Base-by-base conservation (phyloP, 352 stramenopile genomes). In the Plasmopara halstedii region DNA sequence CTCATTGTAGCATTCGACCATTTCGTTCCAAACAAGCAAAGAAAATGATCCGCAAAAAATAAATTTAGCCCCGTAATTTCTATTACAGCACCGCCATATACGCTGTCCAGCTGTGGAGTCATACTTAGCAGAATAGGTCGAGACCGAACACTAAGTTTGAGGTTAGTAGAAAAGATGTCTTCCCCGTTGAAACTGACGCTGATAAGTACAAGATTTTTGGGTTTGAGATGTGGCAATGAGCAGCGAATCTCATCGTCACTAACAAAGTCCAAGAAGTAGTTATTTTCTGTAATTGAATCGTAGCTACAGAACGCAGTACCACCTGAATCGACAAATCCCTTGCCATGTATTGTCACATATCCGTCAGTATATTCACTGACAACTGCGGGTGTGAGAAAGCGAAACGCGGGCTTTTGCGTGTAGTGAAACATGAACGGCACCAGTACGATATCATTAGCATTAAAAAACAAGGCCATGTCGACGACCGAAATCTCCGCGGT, bases 371-470 rank as follows among this genome's bases (percentile, higher is more conserved):
- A 23, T 18, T 74, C 61, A 8, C 33, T 57, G 4, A 77, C 38
- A 35, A 67, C 48, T 1, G 23, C 19, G 25, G 64, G 64, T n/a
- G 13, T 33, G 5, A 67, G 15, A 3, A 39, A 52, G 17, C 38
- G 19, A 41, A 77, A 68, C 6, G 50, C 29, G 2, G 50, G 31
- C 14, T 54, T 29, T 14, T 20, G 21, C 2, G 34, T 39, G 33
- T 77, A 80, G 11, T 57, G 60, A 29, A 77, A 80, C 5, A 7
- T 31, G 20, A 58, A 74, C 1, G 56, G 46, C 5, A 70, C 37
- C 14, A 13, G 3, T 2, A 58, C 13, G 4, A 67, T 15, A 47
- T 77, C 60, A 3, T 55, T 34, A 1, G 13, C 6, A 29, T 48
- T 32, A 21, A 73, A 66, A 21, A 67, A 61, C 3, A 77, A 18